A percentile compares a stretch with the other conserved stretches of the same genome.
phyloP scores from a whole-genome alignment of 2,329 filamentous ascomycete genomes.

The Fusarium sp. region DNA sequence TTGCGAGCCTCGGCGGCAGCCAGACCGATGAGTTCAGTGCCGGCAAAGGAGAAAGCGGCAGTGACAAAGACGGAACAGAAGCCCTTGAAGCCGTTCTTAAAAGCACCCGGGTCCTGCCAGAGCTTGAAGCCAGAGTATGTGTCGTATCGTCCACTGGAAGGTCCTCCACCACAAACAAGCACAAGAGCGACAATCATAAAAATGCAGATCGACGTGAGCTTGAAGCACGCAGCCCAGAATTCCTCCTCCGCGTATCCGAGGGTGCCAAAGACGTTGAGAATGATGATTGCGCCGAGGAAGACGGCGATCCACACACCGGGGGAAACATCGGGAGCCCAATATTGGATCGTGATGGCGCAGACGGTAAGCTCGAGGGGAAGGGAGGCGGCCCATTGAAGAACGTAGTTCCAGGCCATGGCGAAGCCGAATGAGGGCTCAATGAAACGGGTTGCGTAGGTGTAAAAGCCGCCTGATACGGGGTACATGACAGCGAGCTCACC shows the following conservation, averaged over 20 bases:
- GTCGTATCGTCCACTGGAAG: slow-evolving; percentile 57
- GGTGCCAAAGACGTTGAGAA: slow-evolving; percentile 68
- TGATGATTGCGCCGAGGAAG: slow-evolving; percentile 62
- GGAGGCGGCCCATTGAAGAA: slow-evolving; percentile 57
- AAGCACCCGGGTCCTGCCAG: slow-evolving; percentile 58
- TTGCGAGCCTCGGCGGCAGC: slow-evolving; percentile 76
- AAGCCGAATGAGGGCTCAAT: slow-evolving; percentile 69
- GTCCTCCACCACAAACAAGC: slow-evolving; percentile 68
- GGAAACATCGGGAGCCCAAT: slow-evolving; percentile 55
- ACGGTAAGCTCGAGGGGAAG: slow-evolving; percentile 58
- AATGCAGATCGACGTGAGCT: slow-evolving; percentile 67
- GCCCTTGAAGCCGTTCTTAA: slow-evolving; percentile 78
- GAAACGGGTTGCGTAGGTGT: slow-evolving; percentile 54
- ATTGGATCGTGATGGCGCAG: slow-evolving; percentile 57
- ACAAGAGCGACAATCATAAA: slow-evolving; percentile 74
- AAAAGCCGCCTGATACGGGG: slow-evolving; percentile 71
- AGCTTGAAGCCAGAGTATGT: slow-evolving; percentile 56
- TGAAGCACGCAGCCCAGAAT: slow-evolving; percentile 66
- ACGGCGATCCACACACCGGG: slow-evolving; percentile 55
- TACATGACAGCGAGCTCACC: slow-evolving; percentile 72
- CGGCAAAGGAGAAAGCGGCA: slow-evolving; percentile 76
- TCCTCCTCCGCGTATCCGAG: slow-evolving; percentile 67
- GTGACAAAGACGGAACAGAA: slow-evolving; percentile 78
- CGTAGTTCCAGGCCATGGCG: slow-evolving; percentile 63
- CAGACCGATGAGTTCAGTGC: slow-evolving; percentile 76